phyloP scores from a whole-genome alignment of 768 basidiomycete genomes.

The Boletus barrowsii region DNA sequence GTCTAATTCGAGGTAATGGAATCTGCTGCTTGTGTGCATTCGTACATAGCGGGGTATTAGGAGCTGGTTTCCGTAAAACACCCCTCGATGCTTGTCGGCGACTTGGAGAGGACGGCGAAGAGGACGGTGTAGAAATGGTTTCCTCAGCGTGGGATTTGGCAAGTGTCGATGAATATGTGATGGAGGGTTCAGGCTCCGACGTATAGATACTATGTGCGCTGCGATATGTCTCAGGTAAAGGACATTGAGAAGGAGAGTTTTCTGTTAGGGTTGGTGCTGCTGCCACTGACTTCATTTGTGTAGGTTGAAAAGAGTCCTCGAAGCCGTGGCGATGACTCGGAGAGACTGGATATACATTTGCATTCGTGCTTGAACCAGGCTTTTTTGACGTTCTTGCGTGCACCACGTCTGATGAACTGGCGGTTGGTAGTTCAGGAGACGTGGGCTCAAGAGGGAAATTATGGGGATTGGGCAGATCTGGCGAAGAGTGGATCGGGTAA shows the following conservation, averaged over 20 bases:
- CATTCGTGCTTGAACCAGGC: conserved; percentile 1
- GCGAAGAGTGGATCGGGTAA: conserved; percentile 12
- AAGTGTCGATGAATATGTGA: conserved; percentile 2
- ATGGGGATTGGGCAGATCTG: conserved; percentile 27
- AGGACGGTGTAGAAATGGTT: neutral
- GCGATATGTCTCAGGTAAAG: neutral
- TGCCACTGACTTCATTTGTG: neutral
- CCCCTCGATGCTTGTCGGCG: neutral
- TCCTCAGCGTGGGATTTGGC: conserved; percentile 4
- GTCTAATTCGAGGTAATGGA: conserved; percentile 20
- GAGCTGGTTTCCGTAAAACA: conserved; percentile 4
- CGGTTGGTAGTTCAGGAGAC: neutral
- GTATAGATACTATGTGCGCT: neutral
- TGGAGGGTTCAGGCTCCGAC: neutral
- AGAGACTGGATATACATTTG: conserved; percentile 1
- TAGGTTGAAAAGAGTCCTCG: neutral
- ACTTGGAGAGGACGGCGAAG: neutral
- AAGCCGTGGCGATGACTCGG: neutral
- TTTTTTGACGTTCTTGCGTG: neutral
- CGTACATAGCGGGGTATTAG: neutral
- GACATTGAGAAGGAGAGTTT: neutral
- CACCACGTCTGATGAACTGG: neutral
- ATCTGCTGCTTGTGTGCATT: neutral
- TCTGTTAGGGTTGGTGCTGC: neutral
- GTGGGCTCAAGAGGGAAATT: neutral